A percentile compares a stretch with the other conserved stretches of the same genome.
phyloP scores from a whole-genome alignment of 257 asterid genomes.

The Solanum gandarillasii region DNA sequence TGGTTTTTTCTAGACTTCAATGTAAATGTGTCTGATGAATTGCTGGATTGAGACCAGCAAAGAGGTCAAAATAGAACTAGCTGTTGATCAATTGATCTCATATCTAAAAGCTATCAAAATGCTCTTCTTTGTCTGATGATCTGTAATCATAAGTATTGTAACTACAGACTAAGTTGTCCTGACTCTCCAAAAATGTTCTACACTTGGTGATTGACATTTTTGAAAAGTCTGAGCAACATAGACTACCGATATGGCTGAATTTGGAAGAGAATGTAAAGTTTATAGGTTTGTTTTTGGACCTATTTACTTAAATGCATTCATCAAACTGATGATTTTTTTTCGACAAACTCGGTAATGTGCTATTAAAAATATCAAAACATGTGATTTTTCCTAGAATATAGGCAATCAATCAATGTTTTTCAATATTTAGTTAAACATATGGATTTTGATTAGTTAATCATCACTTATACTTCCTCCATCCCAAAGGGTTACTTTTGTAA shows the following conservation, averaged over 20 bases:
- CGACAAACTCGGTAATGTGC: background rate
- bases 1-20: background rate
- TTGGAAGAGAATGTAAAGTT: background rate
- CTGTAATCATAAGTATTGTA: background rate
- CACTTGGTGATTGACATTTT: background rate
- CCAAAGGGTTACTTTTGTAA: no score
- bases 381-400: background rate
- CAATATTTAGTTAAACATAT: background rate
- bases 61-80: background rate
- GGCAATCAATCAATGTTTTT: background rate
- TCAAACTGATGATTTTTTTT: background rate
- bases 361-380: no score
- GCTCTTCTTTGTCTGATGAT: background rate
- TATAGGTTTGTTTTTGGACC: background rate
- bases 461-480: no score
- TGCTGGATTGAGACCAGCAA: constrained; percentile 14
- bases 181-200: background rate
- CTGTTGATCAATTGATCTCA: background rate
- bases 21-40: constrained; percentile 32
- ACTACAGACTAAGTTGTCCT: background rate
- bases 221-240: background rate
- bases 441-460: background rate
- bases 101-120: background rate
- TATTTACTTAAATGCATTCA: background rate
- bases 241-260: background rate